These are phyloP conservation scores for Arthroderma uncinatum DNA, from an alignment of 2,329 filamentous ascomycete genomes.

Conservation along the genomic window DNA sequence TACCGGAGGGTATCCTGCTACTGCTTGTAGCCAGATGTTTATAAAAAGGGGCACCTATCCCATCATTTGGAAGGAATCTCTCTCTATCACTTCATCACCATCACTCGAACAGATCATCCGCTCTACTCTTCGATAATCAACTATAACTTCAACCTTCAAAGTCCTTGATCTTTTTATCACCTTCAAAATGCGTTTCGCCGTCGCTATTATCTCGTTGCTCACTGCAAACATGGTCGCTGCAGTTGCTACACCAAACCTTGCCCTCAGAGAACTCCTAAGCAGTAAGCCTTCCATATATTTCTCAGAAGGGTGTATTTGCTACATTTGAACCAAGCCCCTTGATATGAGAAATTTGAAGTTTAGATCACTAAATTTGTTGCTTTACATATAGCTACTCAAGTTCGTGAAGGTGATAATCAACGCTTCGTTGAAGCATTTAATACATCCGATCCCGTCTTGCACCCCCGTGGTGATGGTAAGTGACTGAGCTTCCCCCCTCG, in stretches of 20 bases:
- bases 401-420: background rate
- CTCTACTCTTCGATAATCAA: background rate
- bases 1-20: background rate
- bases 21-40: background rate
- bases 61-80: background rate
- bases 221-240: background rate
- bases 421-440: too few species aligned
- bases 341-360: background rate
- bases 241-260: background rate
- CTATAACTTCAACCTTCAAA: background rate
- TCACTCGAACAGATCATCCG: background rate
- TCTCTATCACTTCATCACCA: background rate
- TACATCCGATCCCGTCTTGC: background rate
- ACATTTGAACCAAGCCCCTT: background rate
- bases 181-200: background rate
- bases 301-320: background rate
- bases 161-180: background rate
- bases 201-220: background rate
- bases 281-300: background rate
- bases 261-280: background rate
- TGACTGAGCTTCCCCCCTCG: background rate
- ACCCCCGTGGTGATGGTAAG: background rate
- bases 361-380: background rate
- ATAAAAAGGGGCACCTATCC: background rate
- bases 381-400: background rate